Evolutionary conservation across 495 filamentous ascomycete genomes (phyloP), one percentile per base, ranked within the genome.

Genomic region (Penicillium canescens): DNA sequence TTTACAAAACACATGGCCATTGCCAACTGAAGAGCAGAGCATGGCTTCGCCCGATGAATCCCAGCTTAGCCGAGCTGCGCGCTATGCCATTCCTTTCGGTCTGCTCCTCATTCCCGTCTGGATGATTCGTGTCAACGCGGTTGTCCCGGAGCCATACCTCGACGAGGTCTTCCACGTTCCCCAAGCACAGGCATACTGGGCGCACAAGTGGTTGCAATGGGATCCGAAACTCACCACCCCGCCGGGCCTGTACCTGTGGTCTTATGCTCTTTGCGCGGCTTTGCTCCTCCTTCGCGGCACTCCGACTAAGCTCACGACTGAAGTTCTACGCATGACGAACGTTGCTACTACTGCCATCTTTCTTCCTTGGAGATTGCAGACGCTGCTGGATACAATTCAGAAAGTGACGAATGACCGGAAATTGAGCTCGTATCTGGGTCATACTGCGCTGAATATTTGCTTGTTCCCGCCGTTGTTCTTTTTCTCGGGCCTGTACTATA

Each of bases 141-240:
- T 59, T 45, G 86, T 90, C 38, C 84, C 89, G 31, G 86, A 92
- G 45, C 90, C 92, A 9, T 97, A 97, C 67, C 78, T 96, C 12
- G 94, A 98, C 62, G 94, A 98, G 72, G 85, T 92, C 21, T 98
- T 98, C 70, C 94, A 98, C 62, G 85, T 97, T 44, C 87, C 91
- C 3, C 94, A 98, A 71, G 92, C 92, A 0, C 88, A 95, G 49
- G 79, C 80, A 8, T 98, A 98, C 67, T 96, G 92, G 70, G 59
- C 78, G 16, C 85, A 88, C 14, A 77, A 82, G 24, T 97, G 86
- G 73, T 65, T 67, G 28, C 72, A 86, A 14, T 98, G 95, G 95
- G 92, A 98, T 70, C 88, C 91, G 12, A 98, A 97, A 64, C 91
- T 98, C 56, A 98, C 94, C 8, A 98, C 94, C 2, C 94, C 94